phyloP scores from a whole-genome alignment of 495 filamentous ascomycete genomes.

The Talaromyces nanjingensis region DNA sequence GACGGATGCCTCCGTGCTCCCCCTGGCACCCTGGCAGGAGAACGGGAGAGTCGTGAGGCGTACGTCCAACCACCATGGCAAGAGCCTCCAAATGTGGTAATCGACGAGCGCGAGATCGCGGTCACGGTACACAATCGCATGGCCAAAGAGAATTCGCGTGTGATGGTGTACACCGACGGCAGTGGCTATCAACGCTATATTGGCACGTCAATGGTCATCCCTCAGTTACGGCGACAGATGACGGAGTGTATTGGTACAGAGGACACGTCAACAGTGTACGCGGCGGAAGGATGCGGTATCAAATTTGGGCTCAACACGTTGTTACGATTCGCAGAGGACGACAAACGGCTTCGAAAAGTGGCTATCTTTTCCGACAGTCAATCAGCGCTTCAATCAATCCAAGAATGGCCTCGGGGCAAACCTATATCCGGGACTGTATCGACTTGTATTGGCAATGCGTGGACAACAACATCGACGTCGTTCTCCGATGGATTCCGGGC shows the following conservation, averaged over 20 bases:
- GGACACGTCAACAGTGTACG: neutral
- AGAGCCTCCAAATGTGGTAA: conserved; percentile 10
- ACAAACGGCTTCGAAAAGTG: neutral
- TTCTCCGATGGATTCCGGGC: conserved; percentile 11
- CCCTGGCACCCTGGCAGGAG: conserved; percentile 3
- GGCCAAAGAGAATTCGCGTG: neutral
- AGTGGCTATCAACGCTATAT: conserved; percentile 10
- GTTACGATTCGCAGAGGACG: neutral
- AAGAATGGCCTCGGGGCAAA: neutral
- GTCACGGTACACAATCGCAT: conserved; percentile 1
- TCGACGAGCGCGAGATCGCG: conserved; percentile 12
- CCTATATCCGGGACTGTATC: neutral
- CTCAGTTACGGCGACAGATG: neutral
- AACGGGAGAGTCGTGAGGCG: conserved; percentile 15
- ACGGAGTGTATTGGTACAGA: conserved; percentile 7
- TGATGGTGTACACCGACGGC: conserved; percentile 10
- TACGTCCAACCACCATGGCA: conserved; percentile 15
- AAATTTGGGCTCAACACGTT: neutral
- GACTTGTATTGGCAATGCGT: neutral
- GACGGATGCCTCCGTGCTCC: conserved; percentile 11
- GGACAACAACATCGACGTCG: neutral
- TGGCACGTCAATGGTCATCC: conserved; percentile 3
- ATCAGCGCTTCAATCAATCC: conserved; percentile 6
- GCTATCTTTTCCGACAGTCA: neutral
- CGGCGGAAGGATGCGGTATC: neutral